Evolutionary conservation across 1,139 yeast species (phyloP), one percentile per base, ranked within the genome.

Genomic region (Scheffersomyces illinoinensis): DNA sequence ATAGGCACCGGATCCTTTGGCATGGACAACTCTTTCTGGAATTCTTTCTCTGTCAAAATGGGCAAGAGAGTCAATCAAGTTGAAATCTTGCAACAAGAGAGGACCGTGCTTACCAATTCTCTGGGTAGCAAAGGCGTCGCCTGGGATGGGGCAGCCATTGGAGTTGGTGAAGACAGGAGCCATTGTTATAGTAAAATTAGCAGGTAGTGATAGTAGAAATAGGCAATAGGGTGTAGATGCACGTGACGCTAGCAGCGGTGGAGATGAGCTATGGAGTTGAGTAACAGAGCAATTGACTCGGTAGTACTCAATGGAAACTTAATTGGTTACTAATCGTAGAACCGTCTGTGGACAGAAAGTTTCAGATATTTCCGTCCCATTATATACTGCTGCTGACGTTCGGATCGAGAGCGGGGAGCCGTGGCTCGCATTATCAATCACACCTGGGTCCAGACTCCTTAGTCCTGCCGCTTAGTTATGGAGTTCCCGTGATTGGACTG

Each of bases 21-120:
- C 96, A 72, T 91, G 97, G 56, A 91, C 97, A 58, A 91, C 96
- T 75, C 97, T 85, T 77, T 91, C 96, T 51, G 97, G 96, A 62
- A 91, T 87, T 74, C 96, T 84, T 77, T 91, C 97, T 68, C 96
- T 85, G 78, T 90, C 95, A 68, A 91, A 91, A 73, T 90, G 96
- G 39, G 96, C 90, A 57, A 91, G 77, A 52, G 90, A 81, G 70
- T 91, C 97, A 68, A 90, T 83, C 69, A 90, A 78, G 75, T 89
- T 90, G 76, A 87, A 86, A 73, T 91, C 97, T 75, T 91, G 96
- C 66, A 91, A 74, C 61, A 90, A 80, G 66, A 90, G 78, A 46
- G 96, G 93, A 62, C 96, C 93, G 64, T 84, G 86, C 61, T 88
- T 81, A 64, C 92, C 91, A 54, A 90, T 75, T 74, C 93, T 82